Evolutionary conservation across 441 rosid species (phyloP).

Genomic region (Macaranga tanarius): DNA sequence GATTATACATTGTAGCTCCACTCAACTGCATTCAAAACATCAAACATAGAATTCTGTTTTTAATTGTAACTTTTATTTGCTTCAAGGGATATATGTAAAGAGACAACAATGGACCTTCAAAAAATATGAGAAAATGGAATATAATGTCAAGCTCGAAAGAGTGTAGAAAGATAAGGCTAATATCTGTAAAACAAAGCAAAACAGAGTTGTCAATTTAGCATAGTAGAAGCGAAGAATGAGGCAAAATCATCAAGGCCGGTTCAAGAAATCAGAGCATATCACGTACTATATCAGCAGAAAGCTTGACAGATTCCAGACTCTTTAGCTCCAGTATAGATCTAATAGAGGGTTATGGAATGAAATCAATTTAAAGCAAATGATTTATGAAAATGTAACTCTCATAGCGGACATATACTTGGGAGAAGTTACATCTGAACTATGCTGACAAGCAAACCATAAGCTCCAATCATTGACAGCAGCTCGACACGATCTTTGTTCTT

Average conservation of each 20-base stretch:
- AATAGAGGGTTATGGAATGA: slow-evolving; percentile 27
- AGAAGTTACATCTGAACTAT: slow-evolving; percentile 40
- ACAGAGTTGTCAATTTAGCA: not conserved
- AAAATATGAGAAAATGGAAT: slow-evolving; percentile 41
- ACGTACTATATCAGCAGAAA: slow-evolving; percentile 52
- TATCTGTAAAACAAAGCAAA: slow-evolving; percentile 32
- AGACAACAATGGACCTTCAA: slow-evolving; percentile 38
- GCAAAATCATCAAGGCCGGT: too few relatives aligned
- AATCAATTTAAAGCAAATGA: not conserved
- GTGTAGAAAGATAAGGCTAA: slow-evolving; percentile 41
- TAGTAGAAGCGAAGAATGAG: too few relatives aligned
- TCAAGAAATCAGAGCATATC: not conserved
- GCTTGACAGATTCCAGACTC: slow-evolving; percentile 45
- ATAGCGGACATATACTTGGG: too few relatives aligned
- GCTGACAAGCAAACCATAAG: slow-evolving; percentile 47
- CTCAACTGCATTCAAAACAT: slow-evolving; percentile 33
- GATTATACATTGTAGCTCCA: slow-evolving; percentile 62
- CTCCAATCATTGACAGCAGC: slow-evolving; percentile 54
- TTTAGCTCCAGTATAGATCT: slow-evolving; percentile 49
- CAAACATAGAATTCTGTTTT: too few relatives aligned
- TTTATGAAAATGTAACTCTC: too few relatives aligned
- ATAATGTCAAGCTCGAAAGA: slow-evolving; percentile 35
- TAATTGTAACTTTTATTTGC: too few relatives aligned
- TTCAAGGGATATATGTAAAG: too few relatives aligned
- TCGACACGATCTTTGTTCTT: slow-evolving; percentile 56